phyloP scores from a whole-genome alignment of 495 filamentous ascomycete species.

The Trichoderma erinaceum region DNA sequence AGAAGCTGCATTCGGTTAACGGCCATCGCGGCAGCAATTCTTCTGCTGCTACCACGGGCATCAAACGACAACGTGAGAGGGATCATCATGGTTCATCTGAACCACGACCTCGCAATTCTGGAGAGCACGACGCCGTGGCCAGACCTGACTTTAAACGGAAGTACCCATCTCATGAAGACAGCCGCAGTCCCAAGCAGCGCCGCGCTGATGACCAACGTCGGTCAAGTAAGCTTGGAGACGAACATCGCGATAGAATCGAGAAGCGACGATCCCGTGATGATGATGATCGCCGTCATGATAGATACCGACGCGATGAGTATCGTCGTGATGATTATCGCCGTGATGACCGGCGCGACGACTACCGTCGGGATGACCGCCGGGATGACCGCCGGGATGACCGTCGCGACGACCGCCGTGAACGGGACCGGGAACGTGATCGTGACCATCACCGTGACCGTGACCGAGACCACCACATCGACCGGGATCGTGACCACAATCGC shows the following conservation, averaged over 20 bases:
- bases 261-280: conserved; percentile 26
- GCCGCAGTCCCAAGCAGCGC: conserved; percentile 30
- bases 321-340: conserved; percentile 11
- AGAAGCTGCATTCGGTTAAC: conserved; percentile 49
- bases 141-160: conserved; percentile 43
- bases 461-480: conserved; percentile 26
- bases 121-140: conserved; percentile 38
- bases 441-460: conserved; percentile 23
- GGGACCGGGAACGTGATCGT: conserved; percentile 18
- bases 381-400: not conserved
- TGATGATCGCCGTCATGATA: conserved; percentile 29
- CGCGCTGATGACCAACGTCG: conserved; percentile 31
- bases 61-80: conserved; percentile 20
- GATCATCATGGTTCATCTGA: conserved; percentile 35
- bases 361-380: conserved; percentile 27
- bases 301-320: conserved; percentile 13
- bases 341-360: conserved; percentile 18
- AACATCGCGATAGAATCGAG: conserved; percentile 11
- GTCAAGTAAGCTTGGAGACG: conserved; percentile 20
- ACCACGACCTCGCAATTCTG: conserved; percentile 41
- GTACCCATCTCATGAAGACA: conserved; percentile 26
- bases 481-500: conserved; percentile 24
- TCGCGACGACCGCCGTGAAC: not conserved
- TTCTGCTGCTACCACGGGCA: not conserved
- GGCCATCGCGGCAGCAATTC: conserved; percentile 32